phyloP scores from a whole-genome alignment of 2,329 filamentous ascomycete genomes.

The Neopestalotiopsis sp. region DNA sequence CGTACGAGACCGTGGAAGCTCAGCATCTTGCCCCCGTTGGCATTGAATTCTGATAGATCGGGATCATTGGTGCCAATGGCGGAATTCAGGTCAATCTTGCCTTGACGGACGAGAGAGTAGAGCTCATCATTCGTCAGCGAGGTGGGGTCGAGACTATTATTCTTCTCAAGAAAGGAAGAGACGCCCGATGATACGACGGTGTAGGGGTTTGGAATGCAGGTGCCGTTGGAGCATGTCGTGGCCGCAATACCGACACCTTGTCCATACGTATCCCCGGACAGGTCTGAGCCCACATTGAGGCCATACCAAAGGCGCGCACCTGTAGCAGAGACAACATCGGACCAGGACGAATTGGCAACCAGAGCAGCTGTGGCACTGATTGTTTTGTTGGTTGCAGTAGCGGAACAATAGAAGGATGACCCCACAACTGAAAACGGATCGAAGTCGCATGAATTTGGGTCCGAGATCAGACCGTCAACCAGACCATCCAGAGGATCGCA shows the following conservation, averaged over 20 bases:
- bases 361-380: not conserved
- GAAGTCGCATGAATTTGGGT: not conserved
- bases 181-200: not conserved
- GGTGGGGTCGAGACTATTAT: not conserved
- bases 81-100: not conserved
- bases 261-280: not conserved
- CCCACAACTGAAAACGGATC: not conserved
- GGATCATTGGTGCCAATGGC: not conserved
- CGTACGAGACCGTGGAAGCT: constrained; percentile 12
- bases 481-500: constrained; percentile 8
- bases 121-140: not conserved
- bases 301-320: constrained; percentile 7
- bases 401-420: not conserved
- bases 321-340: not conserved
- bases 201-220: not conserved
- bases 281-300: not conserved
- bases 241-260: not conserved
- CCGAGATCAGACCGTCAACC: constrained; percentile 3
- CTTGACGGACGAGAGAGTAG: not conserved
- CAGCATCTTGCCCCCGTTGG: constrained; percentile 1
- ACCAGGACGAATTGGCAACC: constrained; percentile 5
- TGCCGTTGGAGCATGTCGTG: not conserved
- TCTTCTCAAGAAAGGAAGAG: constrained; percentile 1
- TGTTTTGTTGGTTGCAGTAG: not conserved
- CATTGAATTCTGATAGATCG: constrained; percentile 5